Base-by-base conservation (phyloP, 1,139 yeast genomes). In the Hyphopichia pseudoburtonii region DNA sequence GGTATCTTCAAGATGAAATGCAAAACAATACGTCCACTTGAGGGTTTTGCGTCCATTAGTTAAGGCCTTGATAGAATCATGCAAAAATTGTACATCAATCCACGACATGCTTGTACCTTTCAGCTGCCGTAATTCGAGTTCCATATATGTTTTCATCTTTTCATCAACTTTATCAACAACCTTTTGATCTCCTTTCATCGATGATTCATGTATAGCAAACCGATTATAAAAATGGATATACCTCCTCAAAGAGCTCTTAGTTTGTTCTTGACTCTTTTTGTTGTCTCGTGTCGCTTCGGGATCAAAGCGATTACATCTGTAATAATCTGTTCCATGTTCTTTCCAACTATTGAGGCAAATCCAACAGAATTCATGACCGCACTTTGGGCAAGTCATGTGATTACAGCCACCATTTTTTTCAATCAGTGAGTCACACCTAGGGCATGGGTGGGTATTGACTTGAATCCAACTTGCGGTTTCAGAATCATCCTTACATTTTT, bases 361-460 rank as follows among this genome's bases (percentile, higher is more conserved):
- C 99, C 99, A 92, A 57, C 99, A 92, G 57, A 89, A 92, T 53
- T 90, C 87, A 55, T 78, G 64, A 10, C 60, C 57, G 59, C 99
- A 92, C 44, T 81, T 83, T 5, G 77, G 69, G 58, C 99, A 92
- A 0, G 81, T 76, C 96, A 92, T 90, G 62, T 92, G 98, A 62
- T 92, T 90, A 62, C 97, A 92, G 0, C 97, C 97, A 22, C 97
- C 97, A 55, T 84, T 85, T 55, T 90, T 86, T 52, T 86, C 89
- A 43, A 82, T 82, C n/a, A 70, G 60, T 0, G 82, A 56, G 16
- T 57, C 61, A 59, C 92, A 83, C 45, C 73, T 66, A 3, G 94
- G 90, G 56, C 98, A 92, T 35, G 78, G 77, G 51, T 88, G 85
- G 2, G 98, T 89, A 57, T 92, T 82, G 3, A 87, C 82, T n/a